These are phyloP conservation scores for Tolypocladium nubicola DNA, from an alignment of 2,329 filamentous ascomycete genomes.

Conservation along the genomic window DNA sequence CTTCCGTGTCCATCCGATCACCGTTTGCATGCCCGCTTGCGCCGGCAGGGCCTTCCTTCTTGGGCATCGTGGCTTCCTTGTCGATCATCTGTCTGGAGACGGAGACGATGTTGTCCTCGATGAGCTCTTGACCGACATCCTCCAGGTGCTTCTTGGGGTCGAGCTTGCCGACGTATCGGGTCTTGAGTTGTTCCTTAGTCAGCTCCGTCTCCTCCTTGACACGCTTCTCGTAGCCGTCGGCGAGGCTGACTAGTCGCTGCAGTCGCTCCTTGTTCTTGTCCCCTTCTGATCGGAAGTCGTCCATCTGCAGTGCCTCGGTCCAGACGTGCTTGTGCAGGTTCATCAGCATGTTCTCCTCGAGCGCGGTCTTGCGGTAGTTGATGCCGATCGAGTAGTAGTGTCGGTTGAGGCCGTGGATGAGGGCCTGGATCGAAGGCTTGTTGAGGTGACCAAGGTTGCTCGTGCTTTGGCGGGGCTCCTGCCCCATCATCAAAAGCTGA, in stretches of 20 bases:
- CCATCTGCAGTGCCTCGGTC: constrained; percentile 96
- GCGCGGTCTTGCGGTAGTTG: constrained; percentile 92
- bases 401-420: constrained; percentile 94
- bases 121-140: constrained; percentile 89
- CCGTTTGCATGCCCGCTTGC: constrained; percentile 41
- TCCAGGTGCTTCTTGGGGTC: constrained; percentile 99
- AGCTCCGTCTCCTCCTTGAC: constrained; percentile 98
- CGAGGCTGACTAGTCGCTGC: constrained; percentile 76
- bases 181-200: constrained; percentile 96
- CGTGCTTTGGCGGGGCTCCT: constrained; percentile 94
- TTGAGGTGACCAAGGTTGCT: constrained; percentile 97
- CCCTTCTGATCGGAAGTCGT: constrained; percentile 81
- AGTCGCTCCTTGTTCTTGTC: constrained; percentile 79
- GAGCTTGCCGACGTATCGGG: constrained; percentile 95
- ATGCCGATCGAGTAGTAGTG: constrained; percentile 99
- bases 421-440: constrained; percentile 98
- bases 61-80: constrained; percentile 91
- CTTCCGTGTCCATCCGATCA: constrained; percentile 62
- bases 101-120: constrained; percentile 98
- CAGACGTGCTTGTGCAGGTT: constrained; percentile 99
- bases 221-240: constrained; percentile 95
- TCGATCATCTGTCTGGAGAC: constrained; percentile 99
- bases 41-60: constrained; percentile 42
- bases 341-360: constrained; percentile 99
- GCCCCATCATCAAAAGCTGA: constrained; percentile 93